phyloP scores from a whole-genome alignment of 1,284 basidiomycete genomes.

The Cutaneotrichosporon arboriforme region DNA sequence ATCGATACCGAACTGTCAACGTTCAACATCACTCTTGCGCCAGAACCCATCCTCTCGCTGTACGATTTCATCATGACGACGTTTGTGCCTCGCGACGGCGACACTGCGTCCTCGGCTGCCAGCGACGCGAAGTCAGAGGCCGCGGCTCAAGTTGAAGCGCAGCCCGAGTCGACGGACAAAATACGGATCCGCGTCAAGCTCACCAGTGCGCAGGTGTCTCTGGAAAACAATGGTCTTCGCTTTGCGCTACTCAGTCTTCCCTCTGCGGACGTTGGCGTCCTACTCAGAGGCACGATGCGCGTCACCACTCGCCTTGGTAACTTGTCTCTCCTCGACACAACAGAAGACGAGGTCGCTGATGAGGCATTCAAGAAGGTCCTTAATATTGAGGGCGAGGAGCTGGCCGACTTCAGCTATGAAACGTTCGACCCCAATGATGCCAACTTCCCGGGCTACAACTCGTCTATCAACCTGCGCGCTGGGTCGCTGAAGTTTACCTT shows the following conservation, averaged over 20 bases:
- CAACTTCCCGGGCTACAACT: slow-evolving; percentile 76
- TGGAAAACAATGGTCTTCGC: slow-evolving; percentile 67
- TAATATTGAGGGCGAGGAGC: slow-evolving; percentile 90
- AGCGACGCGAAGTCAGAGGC: slow-evolving; percentile 9
- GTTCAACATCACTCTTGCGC: slow-evolving; percentile 81
- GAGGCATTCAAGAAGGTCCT: slow-evolving; percentile 74
- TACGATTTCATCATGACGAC: slow-evolving; percentile 99
- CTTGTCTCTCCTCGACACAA: slow-evolving; percentile 77
- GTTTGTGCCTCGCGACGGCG: slow-evolving; percentile 61
- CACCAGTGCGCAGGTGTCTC: slow-evolving; percentile 81
- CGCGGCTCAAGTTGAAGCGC: neutral
- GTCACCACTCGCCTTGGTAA: slow-evolving; percentile 81
- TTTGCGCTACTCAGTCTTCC: slow-evolving; percentile 87
- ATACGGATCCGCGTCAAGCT: slow-evolving; percentile 80
- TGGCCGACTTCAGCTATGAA: slow-evolving; percentile 93
- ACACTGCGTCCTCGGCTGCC: neutral
- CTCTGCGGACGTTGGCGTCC: slow-evolving; percentile 80
- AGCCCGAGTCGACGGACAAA: slow-evolving; percentile 52
- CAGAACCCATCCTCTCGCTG: slow-evolving; percentile 82
- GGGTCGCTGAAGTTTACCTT: slow-evolving; percentile 89
- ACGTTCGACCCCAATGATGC: slow-evolving; percentile 66
- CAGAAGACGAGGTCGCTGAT: slow-evolving; percentile 57
- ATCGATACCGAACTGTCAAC: slow-evolving; percentile 88
- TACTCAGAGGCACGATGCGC: slow-evolving; percentile 71
- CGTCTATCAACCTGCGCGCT: slow-evolving; percentile 75